Base-by-base conservation (phyloP, 345 rosid genomes). In the Syzygium oleosum region DNA sequence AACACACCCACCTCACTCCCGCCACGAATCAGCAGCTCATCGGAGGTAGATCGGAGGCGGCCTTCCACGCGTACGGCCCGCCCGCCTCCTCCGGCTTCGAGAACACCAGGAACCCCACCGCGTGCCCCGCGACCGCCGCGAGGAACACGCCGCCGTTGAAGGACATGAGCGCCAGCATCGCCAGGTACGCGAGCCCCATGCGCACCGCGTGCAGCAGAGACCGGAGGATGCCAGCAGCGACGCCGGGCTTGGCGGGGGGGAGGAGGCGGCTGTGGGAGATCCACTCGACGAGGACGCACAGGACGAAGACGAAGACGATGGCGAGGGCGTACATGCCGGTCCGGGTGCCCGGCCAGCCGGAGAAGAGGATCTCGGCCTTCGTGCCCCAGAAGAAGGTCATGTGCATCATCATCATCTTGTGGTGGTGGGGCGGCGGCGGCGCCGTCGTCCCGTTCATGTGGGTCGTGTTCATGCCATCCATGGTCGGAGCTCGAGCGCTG, bases 131-230 rank as follows among this genome's bases (percentile, higher is more conserved):
- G 19, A 97, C 92, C 54, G 98, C 97, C 9, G 58, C 96, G 58
- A 97, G 49, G 83, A 95, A 94, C 84, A 96, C 95, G 13, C 99
- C 98, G 3, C 88, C 97, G 58, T 97, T 97, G 85, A 97, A 96
- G 14, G 99, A 96, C 99, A 97, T 97, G 78, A 96, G 88, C 4
- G 99, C 96, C 43, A 97, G 89, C 99, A 97, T 97, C 23, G 95
- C 95, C 88, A 93, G 27, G 89, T 94, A 95, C 25, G 92, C 92
- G 21, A 97, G 88, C 5, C 98, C 95, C 63, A 93, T 90, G 87
- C 94, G 92, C 16, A 96, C 7, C 0, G 92, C 88, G 56, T 94
- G 94, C 91, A 95, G 34, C 25, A 87, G 51, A 12, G 96, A 92
- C 91, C 91, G 96, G 53, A 89, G 65, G 19, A 95, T 8, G 22